Conservation (phyloP, 1,284 basidiomycete species). For the Ceratobasidium sp. region DNA sequence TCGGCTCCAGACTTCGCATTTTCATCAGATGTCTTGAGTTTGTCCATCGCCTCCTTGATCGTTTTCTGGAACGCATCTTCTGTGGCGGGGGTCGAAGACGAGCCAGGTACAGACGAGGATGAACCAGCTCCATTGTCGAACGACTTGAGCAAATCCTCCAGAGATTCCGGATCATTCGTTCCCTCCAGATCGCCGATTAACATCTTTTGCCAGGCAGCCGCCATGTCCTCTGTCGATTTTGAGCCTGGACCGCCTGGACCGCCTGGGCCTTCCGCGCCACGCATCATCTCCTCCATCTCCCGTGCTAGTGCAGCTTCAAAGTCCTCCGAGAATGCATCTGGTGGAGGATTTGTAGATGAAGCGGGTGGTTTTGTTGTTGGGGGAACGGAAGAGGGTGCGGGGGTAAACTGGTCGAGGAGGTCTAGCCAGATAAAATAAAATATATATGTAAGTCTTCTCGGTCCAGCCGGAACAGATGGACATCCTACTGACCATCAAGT, state of each 20-base stretch:
- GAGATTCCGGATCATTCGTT: slow-evolving; percentile 53
- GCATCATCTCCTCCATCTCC: slow-evolving; percentile 89
- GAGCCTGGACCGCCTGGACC: slow-evolving; percentile 52
- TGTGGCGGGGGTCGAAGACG: slow-evolving; percentile 42
- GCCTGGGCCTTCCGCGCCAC: slow-evolving; percentile 56
- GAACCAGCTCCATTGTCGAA: slow-evolving; percentile 36
- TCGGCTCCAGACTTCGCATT: slow-evolving; percentile 61
- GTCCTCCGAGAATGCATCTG: slow-evolving; percentile 64
- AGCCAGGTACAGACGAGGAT: slow-evolving; percentile 50
- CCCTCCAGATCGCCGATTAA: slow-evolving; percentile 76
- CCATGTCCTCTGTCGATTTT: slow-evolving; percentile 62
- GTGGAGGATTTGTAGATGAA: slow-evolving; percentile 53
- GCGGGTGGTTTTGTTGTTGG: slow-evolving; percentile 51
- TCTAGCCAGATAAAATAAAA: slow-evolving; percentile 57
- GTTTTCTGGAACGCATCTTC: slow-evolving; percentile 74
- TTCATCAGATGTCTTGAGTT: slow-evolving; percentile 79
- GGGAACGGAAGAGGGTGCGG: slow-evolving; percentile 54
- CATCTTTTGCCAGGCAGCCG: slow-evolving; percentile 82
- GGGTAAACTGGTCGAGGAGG: slow-evolving; percentile 65
- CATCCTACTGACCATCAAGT: slow-evolving; percentile 70
- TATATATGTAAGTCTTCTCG: slow-evolving; percentile 42
- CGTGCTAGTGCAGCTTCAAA: slow-evolving; percentile 81
- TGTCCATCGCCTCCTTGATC: slow-evolving; percentile 83
- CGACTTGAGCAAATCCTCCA: slow-evolving; percentile 24
- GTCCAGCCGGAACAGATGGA: slow-evolving; percentile 1